These are phyloP conservation scores for Microcyclosporella mali DNA, from an alignment of 2,329 filamentous ascomycete genomes.

Conservation along the genomic window DNA sequence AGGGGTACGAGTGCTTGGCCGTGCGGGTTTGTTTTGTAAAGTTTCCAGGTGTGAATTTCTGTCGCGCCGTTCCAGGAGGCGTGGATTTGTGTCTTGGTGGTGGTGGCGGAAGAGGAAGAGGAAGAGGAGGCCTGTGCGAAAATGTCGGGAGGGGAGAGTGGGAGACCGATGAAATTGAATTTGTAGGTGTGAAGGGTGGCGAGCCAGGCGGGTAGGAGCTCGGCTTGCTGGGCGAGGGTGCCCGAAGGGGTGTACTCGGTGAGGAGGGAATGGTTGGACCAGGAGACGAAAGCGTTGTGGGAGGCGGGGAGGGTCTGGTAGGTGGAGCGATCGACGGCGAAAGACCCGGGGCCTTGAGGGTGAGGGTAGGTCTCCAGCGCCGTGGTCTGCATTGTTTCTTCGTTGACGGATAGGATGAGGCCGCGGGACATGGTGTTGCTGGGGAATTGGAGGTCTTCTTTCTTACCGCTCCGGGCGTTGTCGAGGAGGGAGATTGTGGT, in stretches of 20 bases:
- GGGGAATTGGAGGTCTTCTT: background rate
- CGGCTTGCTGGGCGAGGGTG: constrained; percentile 20
- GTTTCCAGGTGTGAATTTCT: constrained; percentile 30
- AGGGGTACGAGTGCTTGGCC: background rate
- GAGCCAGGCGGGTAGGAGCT: constrained; percentile 28
- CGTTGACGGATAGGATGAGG: constrained; percentile 1
- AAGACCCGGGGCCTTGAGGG: background rate
- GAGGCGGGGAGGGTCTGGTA: constrained; percentile 28
- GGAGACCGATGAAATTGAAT: constrained; percentile 1
- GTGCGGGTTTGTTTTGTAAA: background rate
- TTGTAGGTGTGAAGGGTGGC: constrained; percentile 37
- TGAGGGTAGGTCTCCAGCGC: background rate
- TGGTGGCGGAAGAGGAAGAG: background rate
- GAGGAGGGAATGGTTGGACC: background rate
- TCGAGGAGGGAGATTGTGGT: constrained; percentile 19
- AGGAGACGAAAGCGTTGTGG: constrained; percentile 8
- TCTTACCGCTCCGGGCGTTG: constrained; percentile 3
- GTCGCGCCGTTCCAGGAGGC: constrained; percentile 35
- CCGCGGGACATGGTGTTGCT: constrained; percentile 5
- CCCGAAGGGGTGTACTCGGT: background rate
- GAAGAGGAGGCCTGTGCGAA: background rate
- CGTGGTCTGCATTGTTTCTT: background rate
- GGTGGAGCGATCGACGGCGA: constrained; percentile 25
- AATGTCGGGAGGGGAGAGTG: background rate
- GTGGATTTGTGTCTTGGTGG: constrained; percentile 6